Base-by-base conservation (phyloP, 768 basidiomycete species). In the Coprinopsis sp. region DNA sequence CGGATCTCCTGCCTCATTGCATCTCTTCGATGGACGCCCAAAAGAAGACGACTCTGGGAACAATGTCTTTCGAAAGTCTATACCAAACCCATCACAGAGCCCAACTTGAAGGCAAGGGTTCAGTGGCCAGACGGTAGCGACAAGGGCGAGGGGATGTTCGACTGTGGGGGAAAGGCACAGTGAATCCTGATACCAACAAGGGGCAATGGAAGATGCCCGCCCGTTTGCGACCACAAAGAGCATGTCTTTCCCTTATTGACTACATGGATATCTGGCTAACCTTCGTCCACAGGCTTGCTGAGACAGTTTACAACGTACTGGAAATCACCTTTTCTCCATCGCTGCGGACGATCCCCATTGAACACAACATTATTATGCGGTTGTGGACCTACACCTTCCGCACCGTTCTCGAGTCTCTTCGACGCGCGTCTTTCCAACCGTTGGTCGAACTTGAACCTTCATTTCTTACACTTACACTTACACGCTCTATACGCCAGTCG, bases 391-490 rank as follows among this genome's bases (percentile, higher is more conserved):
- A 84, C 42, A 90, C 79, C 0, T 97, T 97, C 62, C 83, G 95
- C 64, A 87, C 85, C 36, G 76, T 95, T 30, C 84, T 98, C 51
- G 92, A 96, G 63, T 81, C 88, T 11, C 78, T 99, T 29, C 87
- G 94, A 12, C 86, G 87, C 43, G 84, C 90, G 0, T 88, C 91
- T 33, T 80, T 87, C 53, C 71, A 75, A 2, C 78, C 77, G 2
- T 68, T 68, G 5, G 70, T 84, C 44, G 90, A 91, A 3, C 75
- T 94, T 21, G 96, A 99, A 51, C 88, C 92, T 94, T 93, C 54
- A 91, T 96, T 33, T 91, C 93, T 56, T 96, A 91, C 54, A 88
- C 95, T 0, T 99, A 98, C 67, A 83, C 82, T 0, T 95, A 94
- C 58, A 98, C 98, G 68, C 85, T 92, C 0, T 81, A 84, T 29